Evolutionary conservation across 805 yeast genomes (phyloP).

Genomic region (Sugiyamaella qingdaonensis): DNA sequence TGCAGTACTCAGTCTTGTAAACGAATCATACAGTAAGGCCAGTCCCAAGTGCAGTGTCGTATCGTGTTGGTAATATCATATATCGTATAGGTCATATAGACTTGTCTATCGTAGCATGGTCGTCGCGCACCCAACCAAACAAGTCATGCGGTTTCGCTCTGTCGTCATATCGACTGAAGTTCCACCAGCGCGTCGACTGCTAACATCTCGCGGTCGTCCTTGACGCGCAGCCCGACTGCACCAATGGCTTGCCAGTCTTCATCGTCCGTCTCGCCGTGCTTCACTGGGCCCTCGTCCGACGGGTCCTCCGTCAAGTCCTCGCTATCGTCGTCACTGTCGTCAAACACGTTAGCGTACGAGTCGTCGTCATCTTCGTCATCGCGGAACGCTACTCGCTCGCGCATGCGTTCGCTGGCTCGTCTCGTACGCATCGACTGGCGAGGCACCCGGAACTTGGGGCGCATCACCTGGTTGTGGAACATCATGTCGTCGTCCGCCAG

Average conservation of each 20-base stretch:
- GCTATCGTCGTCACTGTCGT: conserved; percentile 29
- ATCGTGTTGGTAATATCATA: no score
- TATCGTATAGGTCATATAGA: no score
- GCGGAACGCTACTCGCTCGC: conserved; percentile 19
- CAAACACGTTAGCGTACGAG: conserved; percentile 33
- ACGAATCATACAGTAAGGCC: no score
- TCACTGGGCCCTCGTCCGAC: conserved; percentile 3
- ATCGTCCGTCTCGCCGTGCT: conserved; percentile 79
- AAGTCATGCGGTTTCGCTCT: neutral
- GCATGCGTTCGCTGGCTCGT: conserved; percentile 7
- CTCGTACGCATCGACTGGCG: conserved; percentile 2
- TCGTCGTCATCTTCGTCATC: conserved; percentile 28
- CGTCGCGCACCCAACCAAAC: no score
- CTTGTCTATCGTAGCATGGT: no score
- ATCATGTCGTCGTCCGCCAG: conserved; percentile 32
- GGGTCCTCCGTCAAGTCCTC: conserved; percentile 8
- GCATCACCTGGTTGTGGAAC: conserved; percentile 25
- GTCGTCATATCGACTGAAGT: conserved; percentile 35
- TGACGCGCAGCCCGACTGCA: conserved; percentile 57
- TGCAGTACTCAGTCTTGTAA: no score
- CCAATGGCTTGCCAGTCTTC: conserved; percentile 96
- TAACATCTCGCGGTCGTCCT: conserved; percentile 40
- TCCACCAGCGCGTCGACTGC: conserved; percentile 68
- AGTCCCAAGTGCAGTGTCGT: no score
- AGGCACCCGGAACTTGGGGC: neutral